phyloP scores from a whole-genome alignment of 2,329 filamentous ascomycete species.

The Penicillium concentricum region DNA sequence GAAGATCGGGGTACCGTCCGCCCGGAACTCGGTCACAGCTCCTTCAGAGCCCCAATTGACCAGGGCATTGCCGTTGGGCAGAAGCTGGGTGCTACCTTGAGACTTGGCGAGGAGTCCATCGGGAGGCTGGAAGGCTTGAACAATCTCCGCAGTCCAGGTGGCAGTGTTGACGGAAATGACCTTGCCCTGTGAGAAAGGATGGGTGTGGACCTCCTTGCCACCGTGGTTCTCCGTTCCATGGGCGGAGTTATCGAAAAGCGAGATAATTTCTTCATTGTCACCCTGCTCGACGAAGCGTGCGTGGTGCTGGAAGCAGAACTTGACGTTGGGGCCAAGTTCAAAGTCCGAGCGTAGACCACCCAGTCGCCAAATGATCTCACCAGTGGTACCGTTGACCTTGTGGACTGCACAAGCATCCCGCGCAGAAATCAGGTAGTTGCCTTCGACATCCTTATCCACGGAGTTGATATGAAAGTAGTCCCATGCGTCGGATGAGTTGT shows the following conservation, averaged over 20 bases:
- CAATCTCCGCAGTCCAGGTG: slow-evolving; percentile 44
- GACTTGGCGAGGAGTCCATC: slow-evolving; percentile 52
- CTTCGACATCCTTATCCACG: slow-evolving; percentile 40
- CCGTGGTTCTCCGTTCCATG: slow-evolving; percentile 40
- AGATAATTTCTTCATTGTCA: slow-evolving; percentile 50
- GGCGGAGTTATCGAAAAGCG: slow-evolving; percentile 56
- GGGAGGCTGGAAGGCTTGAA: slow-evolving; percentile 51
- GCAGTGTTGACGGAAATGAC: slow-evolving; percentile 48
- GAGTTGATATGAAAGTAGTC: slow-evolving; percentile 54
- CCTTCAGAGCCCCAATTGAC: slow-evolving; percentile 58
- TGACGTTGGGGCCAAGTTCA: slow-evolving; percentile 41
- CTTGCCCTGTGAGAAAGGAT: slow-evolving; percentile 47
- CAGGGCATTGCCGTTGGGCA: slow-evolving; percentile 55
- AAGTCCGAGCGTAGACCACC: slow-evolving; percentile 49
- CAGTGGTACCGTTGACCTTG: slow-evolving; percentile 48
- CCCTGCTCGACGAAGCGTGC: slow-evolving; percentile 50
- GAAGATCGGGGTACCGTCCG: slow-evolving; percentile 37
- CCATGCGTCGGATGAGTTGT: slow-evolving; percentile 45
- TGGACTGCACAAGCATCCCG: slow-evolving; percentile 49
- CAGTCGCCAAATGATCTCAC: slow-evolving; percentile 51
- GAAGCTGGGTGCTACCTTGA: slow-evolving; percentile 54
- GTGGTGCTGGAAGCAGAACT: slow-evolving; percentile 54
- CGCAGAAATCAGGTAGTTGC: slow-evolving; percentile 52
- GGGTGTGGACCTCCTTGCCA: slow-evolving; percentile 35
- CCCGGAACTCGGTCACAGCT: slow-evolving; percentile 37